Evolutionary conservation across 306 rosid genomes (phyloP).

Genomic region (Sindora glabra): DNA sequence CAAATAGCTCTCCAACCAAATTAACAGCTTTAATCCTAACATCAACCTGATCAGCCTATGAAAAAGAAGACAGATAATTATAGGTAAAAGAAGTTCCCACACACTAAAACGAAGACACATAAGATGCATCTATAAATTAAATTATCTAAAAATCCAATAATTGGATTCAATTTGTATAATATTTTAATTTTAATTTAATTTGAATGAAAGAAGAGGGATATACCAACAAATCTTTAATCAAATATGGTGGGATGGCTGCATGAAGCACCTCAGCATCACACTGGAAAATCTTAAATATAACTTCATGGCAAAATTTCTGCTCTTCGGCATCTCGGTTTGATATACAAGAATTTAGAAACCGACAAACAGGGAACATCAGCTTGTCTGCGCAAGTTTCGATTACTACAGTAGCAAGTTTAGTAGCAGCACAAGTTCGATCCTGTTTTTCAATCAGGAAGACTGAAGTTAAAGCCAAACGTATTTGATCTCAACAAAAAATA

Average conservation of each 20-base stretch:
- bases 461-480: too few species aligned
- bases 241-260: conserved; percentile 73
- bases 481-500: too few species aligned
- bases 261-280: conserved; percentile 81
- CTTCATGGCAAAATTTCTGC: conserved; percentile 74
- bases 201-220: conserved; percentile 4
- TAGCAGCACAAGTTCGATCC: conserved; percentile 64
- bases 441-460: conserved; percentile 21
- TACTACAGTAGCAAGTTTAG: conserved; percentile 60
- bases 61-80: not conserved
- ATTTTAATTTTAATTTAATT: not conserved
- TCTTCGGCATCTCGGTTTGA: conserved; percentile 58
- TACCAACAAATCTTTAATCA: conserved; percentile 70
- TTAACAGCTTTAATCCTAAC: conserved; percentile 85
- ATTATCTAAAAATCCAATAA: not conserved
- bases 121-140: not conserved
- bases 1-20: conserved; percentile 73
- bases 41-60: conserved; percentile 92
- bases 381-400: conserved; percentile 52
- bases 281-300: conserved; percentile 54
- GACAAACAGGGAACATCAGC: conserved; percentile 58
- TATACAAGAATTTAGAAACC: conserved; percentile 70
- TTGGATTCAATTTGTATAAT: not conserved
- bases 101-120: not conserved
- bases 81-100: not conserved